Evolutionary conservation across 106 monocot species (phyloP).

Genomic region (Alisma plantagoaquatica): DNA sequence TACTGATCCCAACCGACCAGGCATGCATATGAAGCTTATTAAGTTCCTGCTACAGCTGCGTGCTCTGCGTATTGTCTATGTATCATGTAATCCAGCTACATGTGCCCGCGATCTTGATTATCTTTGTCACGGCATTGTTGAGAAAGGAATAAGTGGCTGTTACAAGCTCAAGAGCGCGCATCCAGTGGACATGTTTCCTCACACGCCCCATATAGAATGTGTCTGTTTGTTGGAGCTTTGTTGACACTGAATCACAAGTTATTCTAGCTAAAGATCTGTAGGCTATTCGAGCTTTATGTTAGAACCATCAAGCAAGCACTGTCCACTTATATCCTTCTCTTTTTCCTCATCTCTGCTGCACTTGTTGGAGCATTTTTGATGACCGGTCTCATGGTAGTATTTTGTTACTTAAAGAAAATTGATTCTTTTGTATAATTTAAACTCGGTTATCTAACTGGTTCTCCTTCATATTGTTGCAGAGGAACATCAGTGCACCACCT

Average conservation of each 20-base stretch:
- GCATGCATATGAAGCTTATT: slow-evolving; percentile 94
- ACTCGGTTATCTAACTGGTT: no score
- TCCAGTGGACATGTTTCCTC: slow-evolving; percentile 97
- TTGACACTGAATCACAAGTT: no score
- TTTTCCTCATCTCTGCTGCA: no score
- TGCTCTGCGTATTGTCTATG: slow-evolving; percentile 62
- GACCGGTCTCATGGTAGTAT: neutral
- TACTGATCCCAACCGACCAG: slow-evolving; percentile 94
- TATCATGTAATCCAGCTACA: slow-evolving; percentile 94
- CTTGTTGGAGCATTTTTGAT: slow-evolving; percentile 44
- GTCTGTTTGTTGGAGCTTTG: slow-evolving; percentile 73
- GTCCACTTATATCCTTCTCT: no score
- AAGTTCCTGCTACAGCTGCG: slow-evolving; percentile 68
- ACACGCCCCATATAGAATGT: slow-evolving; percentile 94
- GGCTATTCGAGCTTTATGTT: no score
- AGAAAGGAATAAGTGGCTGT: slow-evolving; percentile 58
- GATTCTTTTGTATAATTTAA: no score
- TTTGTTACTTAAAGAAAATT: no score
- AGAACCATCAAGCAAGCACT: no score
- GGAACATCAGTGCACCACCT: no score
- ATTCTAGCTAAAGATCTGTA: no score
- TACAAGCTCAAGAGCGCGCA: slow-evolving; percentile 66
- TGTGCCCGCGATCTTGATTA: slow-evolving; percentile 94
- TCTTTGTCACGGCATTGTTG: slow-evolving; percentile 89
- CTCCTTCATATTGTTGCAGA: no score